Evolutionary conservation across 495 filamentous ascomycete species (phyloP).

Genomic region (Aspergillus panamensis): DNA sequence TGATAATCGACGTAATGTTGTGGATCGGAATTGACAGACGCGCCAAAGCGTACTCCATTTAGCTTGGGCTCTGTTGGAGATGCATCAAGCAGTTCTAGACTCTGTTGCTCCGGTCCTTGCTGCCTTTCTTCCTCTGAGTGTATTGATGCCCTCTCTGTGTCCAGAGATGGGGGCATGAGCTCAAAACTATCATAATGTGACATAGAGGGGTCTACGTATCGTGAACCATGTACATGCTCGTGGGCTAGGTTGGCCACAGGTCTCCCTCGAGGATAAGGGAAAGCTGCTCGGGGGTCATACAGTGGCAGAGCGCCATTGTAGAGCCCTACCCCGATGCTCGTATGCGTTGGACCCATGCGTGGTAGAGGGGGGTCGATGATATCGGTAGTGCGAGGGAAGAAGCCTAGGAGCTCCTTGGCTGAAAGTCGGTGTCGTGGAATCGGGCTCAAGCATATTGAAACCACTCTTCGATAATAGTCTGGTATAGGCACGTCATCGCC

Average conservation of each 20-base stretch:
- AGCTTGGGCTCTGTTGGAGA: not conserved
- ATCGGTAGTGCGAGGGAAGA: conserved; percentile 42
- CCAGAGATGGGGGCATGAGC: not conserved
- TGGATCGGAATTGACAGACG: conserved; percentile 4
- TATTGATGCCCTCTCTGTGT: not conserved
- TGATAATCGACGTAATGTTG: conserved; percentile 3
- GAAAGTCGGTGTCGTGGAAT: conserved; percentile 52
- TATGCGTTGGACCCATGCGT: conserved; percentile 10
- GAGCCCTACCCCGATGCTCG: conserved; percentile 21
- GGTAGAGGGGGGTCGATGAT: conserved; percentile 6
- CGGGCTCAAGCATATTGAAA: conserved; percentile 55
- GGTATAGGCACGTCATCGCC: conserved; percentile 48
- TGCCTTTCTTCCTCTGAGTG: not conserved
- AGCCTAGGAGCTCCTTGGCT: conserved; percentile 53
- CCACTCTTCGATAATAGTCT: conserved; percentile 55
- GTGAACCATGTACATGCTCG: not conserved
- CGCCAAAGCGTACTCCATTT: not conserved
- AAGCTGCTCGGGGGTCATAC: conserved; percentile 20
- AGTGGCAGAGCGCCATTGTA: conserved; percentile 21
- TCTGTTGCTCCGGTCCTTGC: not conserved
- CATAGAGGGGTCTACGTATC: not conserved
- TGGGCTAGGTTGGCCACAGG: conserved; percentile 9
- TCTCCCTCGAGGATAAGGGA: conserved; percentile 15
- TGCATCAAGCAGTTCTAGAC: not conserved
- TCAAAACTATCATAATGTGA: not conserved